Conservation (phyloP, 805 yeast genomes). For the Candida golubevii region DNA sequence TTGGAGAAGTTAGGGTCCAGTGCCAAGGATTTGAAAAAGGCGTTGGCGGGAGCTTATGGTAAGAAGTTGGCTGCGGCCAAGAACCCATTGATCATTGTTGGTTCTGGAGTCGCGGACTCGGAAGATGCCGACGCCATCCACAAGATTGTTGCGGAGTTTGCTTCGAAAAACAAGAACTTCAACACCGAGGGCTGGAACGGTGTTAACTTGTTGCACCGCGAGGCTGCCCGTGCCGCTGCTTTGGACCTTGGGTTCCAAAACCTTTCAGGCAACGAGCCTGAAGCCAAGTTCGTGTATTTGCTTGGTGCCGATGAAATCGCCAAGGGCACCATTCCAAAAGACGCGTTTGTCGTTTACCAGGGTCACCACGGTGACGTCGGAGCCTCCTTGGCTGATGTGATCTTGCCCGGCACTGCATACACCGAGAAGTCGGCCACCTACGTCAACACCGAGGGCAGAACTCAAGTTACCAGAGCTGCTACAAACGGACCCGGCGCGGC, state of each 20-base stretch:
- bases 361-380: constrained; percentile 92
- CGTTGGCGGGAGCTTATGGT: constrained; percentile 67
- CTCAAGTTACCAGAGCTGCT: constrained; percentile 82
- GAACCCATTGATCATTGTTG: constrained; percentile 75
- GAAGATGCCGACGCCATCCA: constrained; percentile 59
- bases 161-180: constrained; percentile 51
- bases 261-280: constrained; percentile 40
- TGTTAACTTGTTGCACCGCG: constrained; percentile 72
- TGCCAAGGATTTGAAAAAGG: constrained; percentile 51
- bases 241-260: constrained; percentile 75
- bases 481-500: constrained; percentile 85
- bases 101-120: constrained; percentile 72
- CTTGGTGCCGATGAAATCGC: constrained; percentile 81
- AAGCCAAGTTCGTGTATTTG: constrained; percentile 71
- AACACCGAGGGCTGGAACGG: constrained; percentile 78
- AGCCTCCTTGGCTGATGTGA: constrained; percentile 83
- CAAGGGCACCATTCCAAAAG: constrained; percentile 67
- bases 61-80: constrained; percentile 60
- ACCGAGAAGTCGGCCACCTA: constrained; percentile 83
- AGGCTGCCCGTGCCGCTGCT: constrained; percentile 85
- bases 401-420: constrained; percentile 83
- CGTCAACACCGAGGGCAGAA: constrained; percentile 88
- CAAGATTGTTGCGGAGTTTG: constrained; percentile 58
- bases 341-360: constrained; percentile 84
- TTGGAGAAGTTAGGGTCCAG: constrained; percentile 59